Evolutionary conservation across 371 early-diverging fungal species (phyloP).

Genomic region (Lichtheimia ramosa): DNA sequence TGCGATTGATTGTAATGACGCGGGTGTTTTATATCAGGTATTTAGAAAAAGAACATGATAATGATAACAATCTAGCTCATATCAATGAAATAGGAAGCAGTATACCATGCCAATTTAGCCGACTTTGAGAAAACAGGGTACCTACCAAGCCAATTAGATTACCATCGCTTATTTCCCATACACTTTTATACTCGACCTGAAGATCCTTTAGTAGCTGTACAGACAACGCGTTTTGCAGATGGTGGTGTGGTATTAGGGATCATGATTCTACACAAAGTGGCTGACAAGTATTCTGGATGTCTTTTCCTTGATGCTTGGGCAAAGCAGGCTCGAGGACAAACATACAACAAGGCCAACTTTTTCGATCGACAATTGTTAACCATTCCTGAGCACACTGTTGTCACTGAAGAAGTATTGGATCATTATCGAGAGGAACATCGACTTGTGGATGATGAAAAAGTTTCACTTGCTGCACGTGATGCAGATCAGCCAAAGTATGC

Average conservation of each 20-base stretch:
- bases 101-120: constrained; percentile 23
- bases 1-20: constrained; percentile 33
- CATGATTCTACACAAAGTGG: constrained; percentile 41
- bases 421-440: constrained; percentile 40
- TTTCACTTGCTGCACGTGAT: constrained; percentile 13
- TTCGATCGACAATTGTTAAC: constrained; percentile 19
- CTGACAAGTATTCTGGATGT: constrained; percentile 33
- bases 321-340: constrained; percentile 20
- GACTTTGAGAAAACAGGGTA: constrained; percentile 26
- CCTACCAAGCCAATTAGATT: constrained; percentile 37
- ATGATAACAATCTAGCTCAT: neutral
- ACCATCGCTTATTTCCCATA: constrained; percentile 42
- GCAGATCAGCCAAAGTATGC: constrained; percentile 28
- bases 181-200: constrained; percentile 33
- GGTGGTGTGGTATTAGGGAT: constrained; percentile 39
- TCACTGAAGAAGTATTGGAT: constrained; percentile 29
- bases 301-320: constrained; percentile 42
- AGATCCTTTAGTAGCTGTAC: constrained; percentile 36
- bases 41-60: neutral
- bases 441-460: neutral
- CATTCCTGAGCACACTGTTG: constrained; percentile 17
- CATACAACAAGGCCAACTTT: constrained; percentile 18
- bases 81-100: constrained; percentile 22
- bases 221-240: constrained; percentile 34
- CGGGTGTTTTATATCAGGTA: constrained; percentile 35